A percentile compares a stretch with the other conserved stretches of the same genome.
These are phyloP conservation scores for Pleurotus djamor DNA, from an alignment of 768 basidiomycete species.

Conservation along the genomic window DNA sequence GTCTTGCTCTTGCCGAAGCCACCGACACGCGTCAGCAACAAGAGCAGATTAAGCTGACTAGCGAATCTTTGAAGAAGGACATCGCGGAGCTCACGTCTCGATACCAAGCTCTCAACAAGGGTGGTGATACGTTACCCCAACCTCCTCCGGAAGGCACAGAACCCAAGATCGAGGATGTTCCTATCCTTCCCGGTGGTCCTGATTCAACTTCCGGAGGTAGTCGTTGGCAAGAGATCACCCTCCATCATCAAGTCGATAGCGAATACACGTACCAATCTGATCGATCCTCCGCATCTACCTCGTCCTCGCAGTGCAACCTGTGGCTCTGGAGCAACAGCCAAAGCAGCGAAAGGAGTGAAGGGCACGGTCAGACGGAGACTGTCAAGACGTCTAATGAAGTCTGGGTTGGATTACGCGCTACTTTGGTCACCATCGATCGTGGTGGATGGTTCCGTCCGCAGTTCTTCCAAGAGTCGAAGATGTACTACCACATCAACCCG, in stretches of 20 bases:
- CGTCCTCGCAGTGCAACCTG: neutral
- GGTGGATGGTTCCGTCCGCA: conserved; percentile 20
- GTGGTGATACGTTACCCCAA: conserved; percentile 9
- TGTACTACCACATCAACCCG: conserved; percentile 10
- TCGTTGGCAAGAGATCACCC: conserved; percentile 18
- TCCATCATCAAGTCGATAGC: conserved; percentile 8
- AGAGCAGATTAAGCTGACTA: conserved; percentile 11
- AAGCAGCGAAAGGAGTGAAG: neutral
- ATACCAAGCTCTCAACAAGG: neutral
- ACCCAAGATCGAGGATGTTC: neutral
- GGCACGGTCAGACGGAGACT: neutral
- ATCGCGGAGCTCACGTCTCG: conserved; percentile 15
- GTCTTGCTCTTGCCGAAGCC: conserved; percentile 16
- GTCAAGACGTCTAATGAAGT: neutral
- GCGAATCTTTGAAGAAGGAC: conserved; percentile 14
- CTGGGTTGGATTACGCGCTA: conserved; percentile 13
- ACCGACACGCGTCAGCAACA: conserved; percentile 16
- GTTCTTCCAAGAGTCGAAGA: conserved; percentile 16
- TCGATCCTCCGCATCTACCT: neutral
- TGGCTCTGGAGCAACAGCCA: neutral
- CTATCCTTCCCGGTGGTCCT: conserved; percentile 7
- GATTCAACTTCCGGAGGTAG: conserved; percentile 17
- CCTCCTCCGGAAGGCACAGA: neutral
- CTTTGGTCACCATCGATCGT: conserved; percentile 17
- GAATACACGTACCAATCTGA: neutral